These are phyloP conservation scores for Graphiopsis chlorocephala DNA, from an alignment of 2,329 filamentous ascomycete genomes.

Conservation along the genomic window DNA sequence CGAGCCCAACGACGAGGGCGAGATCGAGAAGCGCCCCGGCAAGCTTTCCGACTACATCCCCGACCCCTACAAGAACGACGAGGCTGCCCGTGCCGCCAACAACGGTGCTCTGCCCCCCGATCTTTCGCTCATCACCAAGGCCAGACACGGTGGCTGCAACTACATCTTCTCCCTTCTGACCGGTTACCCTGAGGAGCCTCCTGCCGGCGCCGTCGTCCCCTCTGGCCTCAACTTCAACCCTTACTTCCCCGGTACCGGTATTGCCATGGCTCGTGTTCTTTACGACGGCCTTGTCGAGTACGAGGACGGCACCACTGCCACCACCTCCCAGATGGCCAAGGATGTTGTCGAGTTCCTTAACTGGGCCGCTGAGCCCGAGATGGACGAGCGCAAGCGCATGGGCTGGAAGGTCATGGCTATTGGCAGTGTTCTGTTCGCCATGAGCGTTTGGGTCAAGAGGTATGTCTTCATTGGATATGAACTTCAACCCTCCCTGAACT, in stretches of 20 bases:
- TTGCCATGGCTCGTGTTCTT: conserved; percentile 97
- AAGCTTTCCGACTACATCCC: conserved; percentile 98
- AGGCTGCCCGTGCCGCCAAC: conserved; percentile 96
- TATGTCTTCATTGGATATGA: conserved; percentile 29
- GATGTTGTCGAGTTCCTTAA: conserved; percentile 98
- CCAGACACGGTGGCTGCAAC: conserved; percentile 92
- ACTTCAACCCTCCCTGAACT: neutral
- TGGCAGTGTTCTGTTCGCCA: conserved; percentile 71
- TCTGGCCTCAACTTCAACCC: conserved; percentile 99
- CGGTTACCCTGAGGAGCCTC: conserved; percentile 94
- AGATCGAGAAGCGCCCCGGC: conserved; percentile 97
- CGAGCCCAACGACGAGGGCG: conserved; percentile 96
- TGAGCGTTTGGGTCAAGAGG: conserved; percentile 97
- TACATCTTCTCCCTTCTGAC: conserved; percentile 98
- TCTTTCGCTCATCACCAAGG: conserved; percentile 97
- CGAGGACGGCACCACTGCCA: conserved; percentile 90
- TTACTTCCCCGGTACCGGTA: conserved; percentile 98
- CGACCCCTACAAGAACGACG: conserved; percentile 95
- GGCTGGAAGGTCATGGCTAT: conserved; percentile 92
- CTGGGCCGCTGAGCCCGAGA: conserved; percentile 98
- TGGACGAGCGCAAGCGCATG: conserved; percentile 99
- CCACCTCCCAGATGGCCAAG: conserved; percentile 99
- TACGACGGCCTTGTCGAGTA: conserved; percentile 98
- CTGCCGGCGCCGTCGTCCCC: conserved; percentile 80
- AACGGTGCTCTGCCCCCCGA: conserved; percentile 96